These are phyloP conservation scores for Gossypium rotundifolium DNA, from an alignment of 345 rosid species.

Conservation along the genomic window DNA sequence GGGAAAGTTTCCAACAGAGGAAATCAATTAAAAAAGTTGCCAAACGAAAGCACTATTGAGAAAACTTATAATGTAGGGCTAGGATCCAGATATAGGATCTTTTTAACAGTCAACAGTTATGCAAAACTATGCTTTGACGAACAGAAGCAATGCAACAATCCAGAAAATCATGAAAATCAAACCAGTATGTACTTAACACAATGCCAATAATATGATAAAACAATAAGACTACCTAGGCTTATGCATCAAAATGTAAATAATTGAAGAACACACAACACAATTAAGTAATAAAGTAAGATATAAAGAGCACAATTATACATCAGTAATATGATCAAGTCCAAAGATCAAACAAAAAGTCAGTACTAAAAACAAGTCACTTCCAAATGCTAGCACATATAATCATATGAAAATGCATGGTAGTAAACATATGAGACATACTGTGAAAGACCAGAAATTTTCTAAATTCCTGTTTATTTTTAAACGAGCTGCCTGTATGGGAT, in stretches of 20 bases:
- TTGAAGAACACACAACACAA: not conserved
- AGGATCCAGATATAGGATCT: not conserved
- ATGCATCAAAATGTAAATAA: not conserved
- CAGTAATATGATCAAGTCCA: not conserved
- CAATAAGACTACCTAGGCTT: not conserved
- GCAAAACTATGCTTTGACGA: not conserved
- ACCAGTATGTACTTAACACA: too few relatives aligned
- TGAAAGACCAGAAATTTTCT: slow-evolving; percentile 20
- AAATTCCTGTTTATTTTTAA: slow-evolving; percentile 22
- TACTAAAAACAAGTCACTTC: not conserved
- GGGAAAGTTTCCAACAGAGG: not conserved
- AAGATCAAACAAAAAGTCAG: not conserved
- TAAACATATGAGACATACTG: slow-evolving; percentile 20
- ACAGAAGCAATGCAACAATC: not conserved
- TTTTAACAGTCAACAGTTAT: not conserved
- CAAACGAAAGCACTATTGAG: not conserved
- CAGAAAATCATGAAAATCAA: not conserved
- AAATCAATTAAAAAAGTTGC: slow-evolving; percentile 3
- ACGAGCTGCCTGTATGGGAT: slow-evolving; percentile 24
- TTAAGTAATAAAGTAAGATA: not conserved
- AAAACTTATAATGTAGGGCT: not conserved
- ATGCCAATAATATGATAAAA: not conserved
- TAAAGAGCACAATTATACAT: not conserved
- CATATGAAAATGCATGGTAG: slow-evolving; percentile 12
- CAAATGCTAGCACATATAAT: not conserved